phyloP scores from a whole-genome alignment of 139 green algal genomes.

The Tetradesmus obliquus region DNA sequence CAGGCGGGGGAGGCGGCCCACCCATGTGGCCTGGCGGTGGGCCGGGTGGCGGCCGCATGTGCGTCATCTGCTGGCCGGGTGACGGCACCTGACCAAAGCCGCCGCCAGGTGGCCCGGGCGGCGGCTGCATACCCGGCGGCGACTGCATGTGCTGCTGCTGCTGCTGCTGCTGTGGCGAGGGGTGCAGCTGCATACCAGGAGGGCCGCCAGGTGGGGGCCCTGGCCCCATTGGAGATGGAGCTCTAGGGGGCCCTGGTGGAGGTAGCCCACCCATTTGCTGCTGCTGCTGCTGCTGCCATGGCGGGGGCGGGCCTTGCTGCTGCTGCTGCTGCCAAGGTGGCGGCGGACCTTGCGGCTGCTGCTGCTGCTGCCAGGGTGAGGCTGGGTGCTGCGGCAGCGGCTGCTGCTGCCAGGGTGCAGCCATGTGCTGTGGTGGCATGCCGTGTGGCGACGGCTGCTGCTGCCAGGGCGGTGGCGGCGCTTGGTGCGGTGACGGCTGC shows the following conservation, averaged over 20 bases:
- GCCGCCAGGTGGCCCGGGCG: neutral
- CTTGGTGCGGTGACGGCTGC: neutral
- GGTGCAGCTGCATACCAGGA: neutral
- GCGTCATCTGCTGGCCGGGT: neutral
- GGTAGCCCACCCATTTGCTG: neutral
- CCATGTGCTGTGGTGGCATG: neutral
- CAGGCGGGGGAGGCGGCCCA: neutral
- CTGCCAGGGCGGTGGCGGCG: constrained; percentile 21
- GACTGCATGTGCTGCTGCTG: neutral
- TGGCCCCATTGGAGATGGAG: neutral
- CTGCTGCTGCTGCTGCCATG: neutral
- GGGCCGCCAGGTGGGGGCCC: neutral
- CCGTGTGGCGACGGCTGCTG: constrained; percentile 21
- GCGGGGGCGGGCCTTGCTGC: neutral
- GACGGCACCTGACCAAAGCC: neutral
- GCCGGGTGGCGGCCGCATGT: neutral
- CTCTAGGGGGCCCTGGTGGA: neutral
- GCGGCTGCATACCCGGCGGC: neutral
- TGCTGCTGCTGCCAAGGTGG: neutral
- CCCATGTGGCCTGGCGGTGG: neutral
- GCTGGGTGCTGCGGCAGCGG: neutral
- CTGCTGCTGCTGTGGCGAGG: neutral
- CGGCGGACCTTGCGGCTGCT: neutral
- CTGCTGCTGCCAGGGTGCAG: neutral
- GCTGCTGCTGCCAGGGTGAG: neutral